Conservation (phyloP, 108 stramenopile species). For the Fragilaria radians region DNA sequence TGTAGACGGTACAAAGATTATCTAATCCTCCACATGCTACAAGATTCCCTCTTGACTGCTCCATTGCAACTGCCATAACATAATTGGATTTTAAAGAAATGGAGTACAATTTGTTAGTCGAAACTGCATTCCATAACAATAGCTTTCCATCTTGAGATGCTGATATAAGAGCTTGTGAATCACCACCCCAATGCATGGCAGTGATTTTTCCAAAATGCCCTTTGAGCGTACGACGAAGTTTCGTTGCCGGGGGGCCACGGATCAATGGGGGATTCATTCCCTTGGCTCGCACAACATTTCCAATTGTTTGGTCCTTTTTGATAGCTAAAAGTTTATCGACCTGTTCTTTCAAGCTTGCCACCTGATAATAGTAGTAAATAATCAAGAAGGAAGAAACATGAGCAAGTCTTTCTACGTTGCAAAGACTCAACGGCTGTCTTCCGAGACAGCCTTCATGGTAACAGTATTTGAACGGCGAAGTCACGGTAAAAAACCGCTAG, state of each 20-base stretch:
- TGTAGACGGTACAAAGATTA: slow-evolving; percentile 98
- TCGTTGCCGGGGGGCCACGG: slow-evolving; percentile 60
- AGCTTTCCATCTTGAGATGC: slow-evolving; percentile 99
- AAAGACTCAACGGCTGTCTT: too few species aligned
- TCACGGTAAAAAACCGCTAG: too few species aligned
- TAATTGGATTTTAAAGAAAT: slow-evolving; percentile 93
- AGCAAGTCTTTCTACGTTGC: too few species aligned
- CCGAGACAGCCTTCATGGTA: too few species aligned
- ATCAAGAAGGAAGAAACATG: too few species aligned
- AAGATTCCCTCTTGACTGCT: slow-evolving; percentile 83
- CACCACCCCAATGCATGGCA: slow-evolving; percentile 94
- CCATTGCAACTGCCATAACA: slow-evolving; percentile 99
- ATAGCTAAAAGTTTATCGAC: slow-evolving; percentile 31
- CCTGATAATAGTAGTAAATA: slow-evolving; percentile 20
- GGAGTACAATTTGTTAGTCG: slow-evolving; percentile 81
- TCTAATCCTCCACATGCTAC: slow-evolving; percentile 99
- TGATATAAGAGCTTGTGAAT: slow-evolving; percentile 72
- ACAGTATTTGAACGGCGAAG: too few species aligned
- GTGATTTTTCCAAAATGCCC: slow-evolving; percentile 99
- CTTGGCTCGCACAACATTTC: slow-evolving; percentile 17
- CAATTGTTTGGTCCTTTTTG: slow-evolving; percentile 37
- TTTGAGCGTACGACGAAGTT: slow-evolving; percentile 72
- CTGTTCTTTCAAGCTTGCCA: slow-evolving; percentile 38
- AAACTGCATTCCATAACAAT: slow-evolving; percentile 95
- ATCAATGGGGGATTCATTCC: slow-evolving; percentile 21